These are phyloP conservation scores for Vickermania ingenoplastis DNA, from an alignment of 208 protist genomes.

Conservation along the genomic window DNA sequence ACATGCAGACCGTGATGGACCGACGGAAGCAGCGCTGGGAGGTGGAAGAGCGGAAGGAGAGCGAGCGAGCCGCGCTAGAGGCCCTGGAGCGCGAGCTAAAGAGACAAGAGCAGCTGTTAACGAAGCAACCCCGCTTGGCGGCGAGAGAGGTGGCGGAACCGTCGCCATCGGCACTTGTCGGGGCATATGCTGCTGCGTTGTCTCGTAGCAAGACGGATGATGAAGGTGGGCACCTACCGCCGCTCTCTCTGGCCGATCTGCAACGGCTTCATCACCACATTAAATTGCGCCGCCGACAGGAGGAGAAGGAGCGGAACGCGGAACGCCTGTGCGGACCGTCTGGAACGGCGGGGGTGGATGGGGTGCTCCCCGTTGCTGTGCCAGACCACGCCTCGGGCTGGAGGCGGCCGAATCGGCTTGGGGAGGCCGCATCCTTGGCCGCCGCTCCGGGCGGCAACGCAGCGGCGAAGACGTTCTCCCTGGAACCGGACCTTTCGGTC, in stretches of 20 bases:
- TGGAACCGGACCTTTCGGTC: conserved; percentile 56
- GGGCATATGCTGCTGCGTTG: background rate
- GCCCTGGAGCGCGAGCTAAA: background rate
- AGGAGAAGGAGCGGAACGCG: conserved; percentile 23
- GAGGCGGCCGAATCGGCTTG: background rate
- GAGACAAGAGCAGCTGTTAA: background rate
- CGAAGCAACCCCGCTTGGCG: background rate
- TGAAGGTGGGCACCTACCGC: background rate
- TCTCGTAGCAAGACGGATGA: background rate
- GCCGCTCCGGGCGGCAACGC: background rate
- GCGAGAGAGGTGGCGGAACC: background rate
- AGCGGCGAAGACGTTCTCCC: conserved; percentile 6
- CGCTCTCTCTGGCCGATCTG: background rate
- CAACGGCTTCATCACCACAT: background rate
- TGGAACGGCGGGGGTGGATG: conserved; percentile 14
- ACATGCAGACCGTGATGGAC: conserved; percentile 12
- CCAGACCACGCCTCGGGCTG: background rate
- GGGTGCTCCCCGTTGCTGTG: conserved; percentile 18
- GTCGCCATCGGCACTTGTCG: background rate
- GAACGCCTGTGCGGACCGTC: conserved; percentile 8
- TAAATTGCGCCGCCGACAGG: conserved; percentile 12
- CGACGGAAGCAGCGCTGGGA: conserved; percentile 15
- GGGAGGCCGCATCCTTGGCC: background rate
- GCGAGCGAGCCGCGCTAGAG: conserved; percentile 10
- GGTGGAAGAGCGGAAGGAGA: conserved; percentile 17